Evolutionary conservation across 1,139 yeast genomes (phyloP).

Genomic region (Magnusiomyces tetraspermus): DNA sequence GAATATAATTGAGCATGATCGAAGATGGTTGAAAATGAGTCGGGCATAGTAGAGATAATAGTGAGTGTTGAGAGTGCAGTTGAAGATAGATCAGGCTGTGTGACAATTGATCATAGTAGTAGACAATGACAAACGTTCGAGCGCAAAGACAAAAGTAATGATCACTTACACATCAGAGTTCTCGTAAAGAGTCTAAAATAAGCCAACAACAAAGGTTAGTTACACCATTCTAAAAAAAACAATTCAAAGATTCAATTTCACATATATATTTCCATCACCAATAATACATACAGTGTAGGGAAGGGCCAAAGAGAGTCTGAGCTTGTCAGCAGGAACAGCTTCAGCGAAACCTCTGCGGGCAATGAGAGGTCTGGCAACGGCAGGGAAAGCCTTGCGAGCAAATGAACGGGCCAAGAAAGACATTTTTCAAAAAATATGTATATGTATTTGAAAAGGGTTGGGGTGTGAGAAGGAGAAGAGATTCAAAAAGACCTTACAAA

Average conservation of each 20-base stretch:
- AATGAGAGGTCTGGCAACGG: constrained; percentile 46
- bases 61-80: too few relatives aligned
- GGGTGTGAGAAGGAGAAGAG: not conserved
- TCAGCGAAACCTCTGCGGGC: constrained; percentile 85
- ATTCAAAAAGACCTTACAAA: not conserved
- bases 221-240: not conserved
- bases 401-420: constrained; percentile 21
- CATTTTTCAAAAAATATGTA: constrained; percentile 11
- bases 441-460: constrained; percentile 5
- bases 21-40: not conserved
- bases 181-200: constrained; percentile 33
- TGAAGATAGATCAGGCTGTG: too few relatives aligned
- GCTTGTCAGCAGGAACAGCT: constrained; percentile 67
- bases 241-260: not conserved
- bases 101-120: too few relatives aligned
- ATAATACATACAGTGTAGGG: constrained; percentile 23
- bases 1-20: not conserved
- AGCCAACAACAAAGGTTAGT: not conserved
- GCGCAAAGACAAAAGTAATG: too few relatives aligned
- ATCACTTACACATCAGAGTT: constrained; percentile 40
- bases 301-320: constrained; percentile 82
- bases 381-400: constrained; percentile 20
- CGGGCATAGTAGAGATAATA: too few relatives aligned
- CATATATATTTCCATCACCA: not conserved
- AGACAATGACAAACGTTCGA: too few relatives aligned